phyloP scores from a whole-genome alignment of 2,329 filamentous ascomycete species.

The Penicillium brasilianum region DNA sequence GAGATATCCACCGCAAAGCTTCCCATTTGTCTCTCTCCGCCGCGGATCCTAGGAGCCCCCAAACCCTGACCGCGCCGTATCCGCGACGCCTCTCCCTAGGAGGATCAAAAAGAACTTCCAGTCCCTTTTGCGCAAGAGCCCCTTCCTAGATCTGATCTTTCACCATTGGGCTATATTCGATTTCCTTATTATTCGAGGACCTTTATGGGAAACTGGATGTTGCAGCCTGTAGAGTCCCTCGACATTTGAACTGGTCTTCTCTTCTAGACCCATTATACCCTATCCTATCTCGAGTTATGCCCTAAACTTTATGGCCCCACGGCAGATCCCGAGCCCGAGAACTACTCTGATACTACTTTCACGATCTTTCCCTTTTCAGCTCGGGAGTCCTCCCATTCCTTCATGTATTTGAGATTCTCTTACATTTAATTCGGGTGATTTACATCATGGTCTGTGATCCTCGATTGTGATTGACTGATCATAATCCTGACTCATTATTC shows the following conservation, averaged over 20 bases:
- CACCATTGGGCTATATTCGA: constrained; percentile 10
- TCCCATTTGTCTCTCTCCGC: constrained; percentile 21
- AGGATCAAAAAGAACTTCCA: constrained; percentile 26
- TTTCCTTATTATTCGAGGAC: constrained; percentile 5
- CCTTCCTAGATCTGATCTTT: constrained; percentile 16
- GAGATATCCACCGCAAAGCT: constrained; percentile 13
- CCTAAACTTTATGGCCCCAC: neutral
- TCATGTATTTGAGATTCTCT: neutral
- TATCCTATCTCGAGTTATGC: neutral
- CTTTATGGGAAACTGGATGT: neutral
- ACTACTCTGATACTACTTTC: neutral
- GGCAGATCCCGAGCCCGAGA: constrained; percentile 18
- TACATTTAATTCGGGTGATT: neutral
- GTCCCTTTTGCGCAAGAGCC: neutral
- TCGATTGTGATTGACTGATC: constrained; percentile 3
- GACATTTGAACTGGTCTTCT: neutral
- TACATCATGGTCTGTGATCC: neutral
- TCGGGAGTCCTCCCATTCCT: neutral
- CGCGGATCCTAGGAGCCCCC: neutral
- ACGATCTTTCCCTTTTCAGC: neutral
- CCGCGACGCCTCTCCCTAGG: constrained; percentile 21
- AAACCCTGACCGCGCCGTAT: constrained; percentile 22
- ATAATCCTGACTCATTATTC: neutral
- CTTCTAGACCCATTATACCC: neutral
- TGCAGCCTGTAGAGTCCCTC: neutral